These are phyloP conservation scores for Kluyveromyces sp. DNA, from an alignment of 1,139 yeast genomes.

Conservation along the genomic window DNA sequence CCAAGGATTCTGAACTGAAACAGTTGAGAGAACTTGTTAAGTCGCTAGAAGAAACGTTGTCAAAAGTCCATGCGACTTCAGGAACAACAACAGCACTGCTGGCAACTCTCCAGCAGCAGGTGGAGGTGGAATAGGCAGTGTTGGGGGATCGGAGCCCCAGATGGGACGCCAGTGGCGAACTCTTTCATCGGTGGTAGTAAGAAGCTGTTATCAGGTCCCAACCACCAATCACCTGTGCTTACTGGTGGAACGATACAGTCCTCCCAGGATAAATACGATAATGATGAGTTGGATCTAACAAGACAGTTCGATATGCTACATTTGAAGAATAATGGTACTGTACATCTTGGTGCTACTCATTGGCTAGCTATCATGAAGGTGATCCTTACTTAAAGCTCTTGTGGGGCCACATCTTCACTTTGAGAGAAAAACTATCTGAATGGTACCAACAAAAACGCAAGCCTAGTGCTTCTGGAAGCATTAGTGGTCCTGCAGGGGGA, in stretches of 20 bases:
- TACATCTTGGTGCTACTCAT: constrained; percentile 44
- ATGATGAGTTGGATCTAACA: constrained; percentile 37
- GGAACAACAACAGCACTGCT: constrained; percentile 12
- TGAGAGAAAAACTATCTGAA: constrained; percentile 37
- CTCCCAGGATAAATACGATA: constrained; percentile 17
- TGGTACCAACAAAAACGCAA: constrained; percentile 24
- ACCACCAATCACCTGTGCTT: not conserved
- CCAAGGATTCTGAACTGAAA: constrained; percentile 30
- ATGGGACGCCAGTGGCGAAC: not conserved
- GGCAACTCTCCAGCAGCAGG: constrained; percentile 1
- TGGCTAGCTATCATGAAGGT: constrained; percentile 47
- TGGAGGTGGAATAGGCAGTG: not conserved
- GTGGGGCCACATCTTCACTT: constrained; percentile 44
- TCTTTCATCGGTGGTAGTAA: not conserved
- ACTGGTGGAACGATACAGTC: not conserved
- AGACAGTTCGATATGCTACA: constrained; percentile 43
- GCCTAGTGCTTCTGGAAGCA: constrained; percentile 1
- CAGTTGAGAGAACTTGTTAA: constrained; percentile 28
- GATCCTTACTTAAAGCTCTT: constrained; percentile 43
- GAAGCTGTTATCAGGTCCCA: not conserved
- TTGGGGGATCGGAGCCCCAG: not conserved
- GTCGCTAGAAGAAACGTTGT: constrained; percentile 25
- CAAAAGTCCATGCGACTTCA: constrained; percentile 21
- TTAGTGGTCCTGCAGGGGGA: not conserved
- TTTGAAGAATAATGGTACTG: constrained; percentile 42